Base-by-base conservation (phyloP, 1,284 basidiomycete species). In the Tylopilus orsonianus region DNA sequence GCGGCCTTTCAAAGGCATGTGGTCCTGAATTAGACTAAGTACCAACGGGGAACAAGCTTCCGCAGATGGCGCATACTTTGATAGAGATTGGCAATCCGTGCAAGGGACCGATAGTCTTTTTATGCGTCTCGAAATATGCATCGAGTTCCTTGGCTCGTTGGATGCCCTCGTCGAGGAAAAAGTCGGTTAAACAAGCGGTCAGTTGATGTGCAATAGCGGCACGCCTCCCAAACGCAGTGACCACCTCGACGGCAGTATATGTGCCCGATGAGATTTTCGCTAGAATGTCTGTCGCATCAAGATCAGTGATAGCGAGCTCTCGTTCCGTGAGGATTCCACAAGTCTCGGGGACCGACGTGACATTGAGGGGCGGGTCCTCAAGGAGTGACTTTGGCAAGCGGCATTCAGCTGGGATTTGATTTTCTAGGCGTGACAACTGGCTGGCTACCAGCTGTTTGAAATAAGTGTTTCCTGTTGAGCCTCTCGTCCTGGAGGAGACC, bases 31-130 rank as follows among this genome's bases (percentile, higher is more conserved):
- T 8, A 4, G 10, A 40, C 30, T 43, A 10, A 38, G 23, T 20
- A 43, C 2, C 6, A 20, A 26, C 0, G 4, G 19, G 19, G 16
- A 24, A 18, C 0, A 20, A 16, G 14, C 5, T n/a, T 8, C 0
- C 3, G 18, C 16, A 19, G 26, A 0, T 18, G 16, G 22, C 5
- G 12, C 42, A 5, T 16, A 60, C 64, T 53, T 80, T 80, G 46
- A 79, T 57, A 10, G 71, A 74, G 33, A 80, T 66, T 0, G 78
- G 77, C 13, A 80, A 56, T 2, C 78, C 79, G 48, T 78, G 77
- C 14, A 80, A 57, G 2, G 77, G 75, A 14, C 78, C 78, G 2
- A 75, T 57, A 4, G 66, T 54, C 47, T 59, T 63, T 2, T 71
- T 70, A 4, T 65, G 70, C 9, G 50, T 47, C 19, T 61, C 58